Evolutionary conservation across 78 protist genomes (phyloP).

Genomic region (Dictyostelium capitatum): DNA sequence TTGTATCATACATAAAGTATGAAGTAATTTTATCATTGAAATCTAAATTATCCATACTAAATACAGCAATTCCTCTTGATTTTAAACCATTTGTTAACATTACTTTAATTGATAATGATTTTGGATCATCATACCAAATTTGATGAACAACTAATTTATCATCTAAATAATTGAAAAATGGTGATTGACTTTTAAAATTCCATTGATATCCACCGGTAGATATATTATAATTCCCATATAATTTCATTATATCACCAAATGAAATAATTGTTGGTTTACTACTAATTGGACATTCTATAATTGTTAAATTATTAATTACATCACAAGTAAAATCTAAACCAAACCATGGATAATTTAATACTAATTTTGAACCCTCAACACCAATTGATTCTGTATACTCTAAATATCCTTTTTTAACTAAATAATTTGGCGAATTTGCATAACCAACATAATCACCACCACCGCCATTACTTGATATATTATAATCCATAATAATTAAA

Average conservation of each 20-base stretch:
- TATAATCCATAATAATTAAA: background rate
- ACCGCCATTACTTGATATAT: background rate
- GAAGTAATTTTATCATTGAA: background rate
- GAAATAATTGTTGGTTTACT: background rate
- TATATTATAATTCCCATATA: background rate
- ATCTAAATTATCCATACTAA: background rate
- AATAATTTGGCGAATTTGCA: background rate
- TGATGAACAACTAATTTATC: background rate
- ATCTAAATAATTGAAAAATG: slow-evolving; percentile 1
- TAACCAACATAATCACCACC: background rate
- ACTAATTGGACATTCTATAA: background rate
- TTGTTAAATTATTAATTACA: background rate
- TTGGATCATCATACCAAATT: background rate
- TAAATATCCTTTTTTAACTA: background rate
- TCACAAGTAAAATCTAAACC: slow-evolving; percentile 1
- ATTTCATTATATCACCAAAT: background rate
- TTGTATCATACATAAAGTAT: background rate
- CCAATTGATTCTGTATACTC: background rate
- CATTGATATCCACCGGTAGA: background rate
- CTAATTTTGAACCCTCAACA: background rate
- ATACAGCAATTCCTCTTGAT: background rate
- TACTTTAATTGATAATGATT: background rate
- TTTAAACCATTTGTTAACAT: background rate
- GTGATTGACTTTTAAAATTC: background rate
- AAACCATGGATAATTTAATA: background rate